These are phyloP conservation scores for Penicillium sumatraense DNA, from an alignment of 2,329 filamentous ascomycete species.

Conservation along the genomic window DNA sequence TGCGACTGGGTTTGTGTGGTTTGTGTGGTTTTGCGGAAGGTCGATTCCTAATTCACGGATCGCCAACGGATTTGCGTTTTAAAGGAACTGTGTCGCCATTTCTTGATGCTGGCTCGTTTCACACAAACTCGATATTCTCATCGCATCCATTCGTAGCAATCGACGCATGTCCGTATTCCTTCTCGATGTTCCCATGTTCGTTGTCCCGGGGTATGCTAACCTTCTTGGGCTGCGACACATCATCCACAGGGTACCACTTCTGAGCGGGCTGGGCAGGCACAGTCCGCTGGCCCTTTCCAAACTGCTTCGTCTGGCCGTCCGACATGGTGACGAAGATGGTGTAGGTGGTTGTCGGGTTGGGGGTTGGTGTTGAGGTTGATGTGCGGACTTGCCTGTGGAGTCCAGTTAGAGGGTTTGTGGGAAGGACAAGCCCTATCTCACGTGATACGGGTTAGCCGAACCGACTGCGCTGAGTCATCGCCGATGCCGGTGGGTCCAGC, in stretches of 20 bases:
- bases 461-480: constrained; percentile 21
- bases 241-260: constrained; percentile 99
- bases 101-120: constrained; percentile 16
- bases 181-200: constrained; percentile 16
- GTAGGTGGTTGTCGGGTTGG: constrained; percentile 49
- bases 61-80: constrained; percentile 24
- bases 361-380: constrained; percentile 47
- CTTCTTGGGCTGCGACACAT: constrained; percentile 88
- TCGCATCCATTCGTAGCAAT: constrained; percentile 37
- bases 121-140: constrained; percentile 28
- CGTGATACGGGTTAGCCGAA: constrained; percentile 30
- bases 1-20: constrained; percentile 9
- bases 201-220: constrained; percentile 65
- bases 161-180: constrained; percentile 30
- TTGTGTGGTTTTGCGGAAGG: too few species aligned
- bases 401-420: constrained; percentile 49
- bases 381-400: constrained; percentile 44
- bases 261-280: constrained; percentile 94
- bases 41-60: constrained; percentile 15
- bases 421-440: constrained; percentile 47
- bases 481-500: constrained; percentile 6
- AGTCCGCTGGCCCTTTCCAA: constrained; percentile 93
- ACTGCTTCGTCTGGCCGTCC: constrained; percentile 80
- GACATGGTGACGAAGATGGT: constrained; percentile 59
- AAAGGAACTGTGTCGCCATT: constrained; percentile 10